Base-by-base conservation (phyloP, 2,329 filamentous ascomycete genomes). In the Fusarium sulawesiense region DNA sequence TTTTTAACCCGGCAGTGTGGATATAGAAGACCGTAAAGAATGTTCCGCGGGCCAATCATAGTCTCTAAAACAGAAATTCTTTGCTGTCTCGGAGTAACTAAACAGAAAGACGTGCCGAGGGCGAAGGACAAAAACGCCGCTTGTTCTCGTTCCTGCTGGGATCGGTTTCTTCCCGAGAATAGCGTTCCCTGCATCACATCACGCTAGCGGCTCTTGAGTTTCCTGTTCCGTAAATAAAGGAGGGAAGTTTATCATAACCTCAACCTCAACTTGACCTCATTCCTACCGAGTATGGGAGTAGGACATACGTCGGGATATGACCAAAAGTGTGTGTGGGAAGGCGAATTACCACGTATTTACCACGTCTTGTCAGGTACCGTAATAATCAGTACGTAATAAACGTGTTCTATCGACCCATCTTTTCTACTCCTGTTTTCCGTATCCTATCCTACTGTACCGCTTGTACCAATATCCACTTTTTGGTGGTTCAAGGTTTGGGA, bases 111-210 rank as follows among this genome's bases (percentile, higher is more conserved):
- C 27, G 27, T 42, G 34, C 49, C 49, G 49, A 53, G 23, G 34
- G 18, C 2, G 10, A 42, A 16, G 16, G 18, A 44, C 6, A 23
- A 12, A 44, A 16, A 18, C 21, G 34, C 34, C 34, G 34, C 34
- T 37, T 23, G 41, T 23, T 44, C 41, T 44, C 25, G 41, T 44
- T 23, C 41, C 41, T 57, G 55, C 55, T 25, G 55, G 55, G 55
- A 57, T 57, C 46, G 55, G 55, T 57, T 42, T 34, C 23, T 32
- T 25, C 13, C 55, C 46, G 55, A 57, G 16, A 42, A n/a, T 29
- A 57, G 55, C 45, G 51, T 51, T 57, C 55, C 45, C 55, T 42
- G 45, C 34, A 29, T 57, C 32, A 51, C 32, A 49, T 50, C 45
- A 32, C 34, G 40, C 46, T 57, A 57, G 55, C 55, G 46, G 55